Base-by-base conservation (phyloP, 345 rosid species). In the Eucalyptus cloeziana region DNA sequence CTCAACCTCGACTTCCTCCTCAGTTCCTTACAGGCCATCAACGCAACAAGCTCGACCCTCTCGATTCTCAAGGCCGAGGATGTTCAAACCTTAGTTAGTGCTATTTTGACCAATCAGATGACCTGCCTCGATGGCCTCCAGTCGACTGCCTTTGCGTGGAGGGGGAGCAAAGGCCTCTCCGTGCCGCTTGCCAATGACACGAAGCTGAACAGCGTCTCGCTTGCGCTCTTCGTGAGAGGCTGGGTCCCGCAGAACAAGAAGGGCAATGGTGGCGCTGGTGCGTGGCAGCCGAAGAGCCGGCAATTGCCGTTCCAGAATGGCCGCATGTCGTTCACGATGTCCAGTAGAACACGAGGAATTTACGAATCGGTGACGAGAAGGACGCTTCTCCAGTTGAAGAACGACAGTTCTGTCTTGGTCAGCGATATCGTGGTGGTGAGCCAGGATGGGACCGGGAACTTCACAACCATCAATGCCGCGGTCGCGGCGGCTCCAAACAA, bases 401-500 rank as follows among this genome's bases (percentile, higher is more conserved):
- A 22, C 56, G 24, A 52, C 24, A 30, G 93, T 95, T 30, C 56
- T 86, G 47, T 76, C 47, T 21, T 76, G 79, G 95, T 97, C 86
- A 94, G 94, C 45, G 93, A 93, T 85, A 93, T 94, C 8, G 97
- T 94, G 87, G 94, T 94, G 54, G 99, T 97, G 91, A 93, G 91
- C 64, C 93, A 92, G 88, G 91, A 98, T 87, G 98, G 98, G 19
- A 92, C 90, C n/a, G 99, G 96, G 8, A 95, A 97, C 89, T 97
- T 95, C 92, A 90, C 94, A 19, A 91, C 96, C 79, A 96, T 97
- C 60, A 92, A 85, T 50, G 99, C 96, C 2, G 99, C 99, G 10
- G 27, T 98, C 31, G 76, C 92, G 6, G 95, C 91, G 3, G 99
- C 99, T 50, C 99, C 99, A 13, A 95, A 96, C 83, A 97, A 96